These are phyloP conservation scores for Ceratocystiopsis sp. DNA, from an alignment of 2,329 filamentous ascomycete species.

Conservation along the genomic window DNA sequence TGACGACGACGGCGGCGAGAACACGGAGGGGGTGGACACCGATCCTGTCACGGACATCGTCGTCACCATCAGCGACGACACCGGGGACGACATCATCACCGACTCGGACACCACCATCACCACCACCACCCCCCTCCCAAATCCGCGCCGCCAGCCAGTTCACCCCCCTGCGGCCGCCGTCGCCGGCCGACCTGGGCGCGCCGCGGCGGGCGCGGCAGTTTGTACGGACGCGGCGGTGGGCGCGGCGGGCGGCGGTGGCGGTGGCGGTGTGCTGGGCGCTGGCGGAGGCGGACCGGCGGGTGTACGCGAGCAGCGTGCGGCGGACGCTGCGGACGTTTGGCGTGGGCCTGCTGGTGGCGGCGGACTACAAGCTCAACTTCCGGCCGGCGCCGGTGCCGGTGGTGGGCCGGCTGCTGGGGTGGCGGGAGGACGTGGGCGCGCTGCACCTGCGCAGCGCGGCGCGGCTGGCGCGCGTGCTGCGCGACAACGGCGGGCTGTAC, in stretches of 20 bases:
- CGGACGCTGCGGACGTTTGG: constrained; percentile 71
- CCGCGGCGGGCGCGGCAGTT: constrained; percentile 57
- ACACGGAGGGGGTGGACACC: too few relatives aligned
- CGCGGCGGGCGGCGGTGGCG: constrained; percentile 52
- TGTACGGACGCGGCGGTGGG: constrained; percentile 53
- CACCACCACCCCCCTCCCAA: neutral
- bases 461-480: constrained; percentile 63
- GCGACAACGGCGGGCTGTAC: constrained; percentile 81
- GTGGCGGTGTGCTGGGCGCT: constrained; percentile 40
- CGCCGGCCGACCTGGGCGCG: constrained; percentile 60
- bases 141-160: constrained; percentile 24
- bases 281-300: constrained; percentile 53
- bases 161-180: constrained; percentile 55
- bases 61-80: too few relatives aligned
- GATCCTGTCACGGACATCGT: too few relatives aligned
- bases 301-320: constrained; percentile 63
- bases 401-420: constrained; percentile 23
- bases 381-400: constrained; percentile 49
- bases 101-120: too few relatives aligned
- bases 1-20: too few relatives aligned
- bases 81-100: too few relatives aligned
- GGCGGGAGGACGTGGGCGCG: constrained; percentile 57
- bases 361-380: constrained; percentile 97
- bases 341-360: constrained; percentile 59
- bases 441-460: constrained; percentile 74